Base-by-base conservation (phyloP, 495 filamentous ascomycete species). In the Podospora pseudoanserina region DNA sequence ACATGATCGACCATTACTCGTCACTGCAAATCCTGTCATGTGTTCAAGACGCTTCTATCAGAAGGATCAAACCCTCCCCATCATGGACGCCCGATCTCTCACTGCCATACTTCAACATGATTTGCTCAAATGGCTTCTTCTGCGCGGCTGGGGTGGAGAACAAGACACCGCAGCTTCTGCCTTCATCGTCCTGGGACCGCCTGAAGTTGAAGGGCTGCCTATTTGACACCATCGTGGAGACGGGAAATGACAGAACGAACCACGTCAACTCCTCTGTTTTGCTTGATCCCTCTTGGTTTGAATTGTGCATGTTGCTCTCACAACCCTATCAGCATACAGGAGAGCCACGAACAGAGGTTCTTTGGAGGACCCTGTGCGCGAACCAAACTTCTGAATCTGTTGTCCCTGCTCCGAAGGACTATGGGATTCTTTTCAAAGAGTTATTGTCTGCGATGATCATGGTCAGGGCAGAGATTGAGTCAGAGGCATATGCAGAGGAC, bases 81-180 rank as follows among this genome's bases (percentile, higher is more conserved):
- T 70, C 68, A 11, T 70, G 68, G 68, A 65, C 64, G 3, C 68
- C 68, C 27, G 68, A 70, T 26, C 67, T 66, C 59, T 59, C 60
- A 18, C 59, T 70, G 13, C 64, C 64, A 15, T 66, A 64, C 34
- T 49, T 67, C 53, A 67, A 67, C 34, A 70, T 70, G 64, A 63
- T 66, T 49, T 66, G 68, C 60, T 66, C 63, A 20, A 56, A 54
- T 44, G 59, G 64, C 18, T 26, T 56, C 6, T 66, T 63, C 32
- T 15, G 53, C 1, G 63, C 39, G 11, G 59, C 60, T 5, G 59
- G 68, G 64, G 60, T 64, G 23, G 64, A 70, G 15, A 5, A 49
- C 2, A 49, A 5, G 9, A 3, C 2, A 16, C 5, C 39, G 9
- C 39, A 49, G 39, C 7, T 49, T 13, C 39, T 49, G 15, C 9